These are phyloP conservation scores for Nannochloris sp. DNA, from an alignment of 139 green algal species.

Conservation along the genomic window DNA sequence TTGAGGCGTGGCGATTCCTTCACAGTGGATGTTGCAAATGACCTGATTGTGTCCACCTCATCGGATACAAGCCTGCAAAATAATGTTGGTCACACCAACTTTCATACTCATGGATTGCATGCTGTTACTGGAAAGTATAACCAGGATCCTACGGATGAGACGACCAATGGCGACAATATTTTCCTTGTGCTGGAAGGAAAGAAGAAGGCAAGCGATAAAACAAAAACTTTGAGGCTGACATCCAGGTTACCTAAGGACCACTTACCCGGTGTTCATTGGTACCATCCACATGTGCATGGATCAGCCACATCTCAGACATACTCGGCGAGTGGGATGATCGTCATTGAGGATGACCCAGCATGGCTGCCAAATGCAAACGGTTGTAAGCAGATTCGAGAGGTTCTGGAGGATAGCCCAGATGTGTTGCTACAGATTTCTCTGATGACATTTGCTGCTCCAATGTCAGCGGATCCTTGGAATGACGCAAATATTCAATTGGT, in stretches of 20 bases:
- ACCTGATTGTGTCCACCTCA: neutral
- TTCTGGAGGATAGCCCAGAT: neutral
- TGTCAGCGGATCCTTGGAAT: neutral
- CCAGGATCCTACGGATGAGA: neutral
- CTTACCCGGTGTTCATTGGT: constrained; percentile 4
- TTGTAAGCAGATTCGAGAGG: neutral
- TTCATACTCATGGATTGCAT: constrained; percentile 6
- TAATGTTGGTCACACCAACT: neutral
- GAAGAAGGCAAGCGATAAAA: neutral
- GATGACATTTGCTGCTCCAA: neutral
- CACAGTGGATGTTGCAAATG: neutral
- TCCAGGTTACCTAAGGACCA: neutral
- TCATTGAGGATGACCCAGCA: neutral
- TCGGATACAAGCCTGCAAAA: no score
- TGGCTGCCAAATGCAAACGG: neutral
- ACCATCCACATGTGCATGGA: constrained; percentile 4
- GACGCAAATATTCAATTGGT: neutral
- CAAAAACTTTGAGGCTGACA: neutral
- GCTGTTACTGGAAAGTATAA: neutral
- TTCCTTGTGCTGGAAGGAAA: neutral
- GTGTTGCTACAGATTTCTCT: neutral
- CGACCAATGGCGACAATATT: constrained; percentile 4
- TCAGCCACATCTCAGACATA: neutral
- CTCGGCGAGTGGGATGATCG: neutral
- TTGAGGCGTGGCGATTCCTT: neutral